Evolutionary conservation across 108 stramenopile genomes (phyloP).

Genomic region (Fistulifera pelliculosa): DNA sequence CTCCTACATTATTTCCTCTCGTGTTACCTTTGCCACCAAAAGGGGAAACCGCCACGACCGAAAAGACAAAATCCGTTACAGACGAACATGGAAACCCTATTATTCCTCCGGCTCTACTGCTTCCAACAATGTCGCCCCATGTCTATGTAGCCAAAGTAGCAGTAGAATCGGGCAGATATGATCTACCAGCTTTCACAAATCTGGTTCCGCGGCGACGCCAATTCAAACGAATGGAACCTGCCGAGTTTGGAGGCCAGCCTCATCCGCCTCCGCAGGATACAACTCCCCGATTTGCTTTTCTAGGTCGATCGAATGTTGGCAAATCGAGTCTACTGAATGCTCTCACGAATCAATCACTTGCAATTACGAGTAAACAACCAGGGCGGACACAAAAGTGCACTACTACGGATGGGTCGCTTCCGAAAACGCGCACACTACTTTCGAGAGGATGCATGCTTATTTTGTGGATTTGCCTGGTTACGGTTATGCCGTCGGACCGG

Average conservation of each 20-base stretch:
- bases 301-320: constrained; percentile 92
- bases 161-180: too few relatives aligned
- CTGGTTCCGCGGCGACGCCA: too few relatives aligned
- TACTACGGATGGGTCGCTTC: constrained; percentile 63
- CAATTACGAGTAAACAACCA: constrained; percentile 70
- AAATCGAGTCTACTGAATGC: constrained; percentile 87
- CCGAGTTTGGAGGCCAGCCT: background rate
- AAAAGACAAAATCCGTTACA: too few relatives aligned
- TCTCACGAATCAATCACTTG: constrained; percentile 56
- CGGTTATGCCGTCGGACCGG: constrained; percentile 69
- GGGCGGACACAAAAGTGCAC: constrained; percentile 89
- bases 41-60: too few relatives aligned
- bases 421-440: background rate
- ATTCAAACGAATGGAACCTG: too few relatives aligned
- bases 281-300: constrained; percentile 80
- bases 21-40: too few relatives aligned
- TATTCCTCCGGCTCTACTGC: too few relatives aligned
- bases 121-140: too few relatives aligned
- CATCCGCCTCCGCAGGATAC: background rate
- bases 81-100: too few relatives aligned
- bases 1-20: too few relatives aligned
- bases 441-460: constrained; percentile 16
- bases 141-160: too few relatives aligned
- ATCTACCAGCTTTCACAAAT: too few relatives aligned
- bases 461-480: constrained; percentile 78